phyloP scores from a whole-genome alignment of 768 basidiomycete species.

The Termitomyces eurrhizus region DNA sequence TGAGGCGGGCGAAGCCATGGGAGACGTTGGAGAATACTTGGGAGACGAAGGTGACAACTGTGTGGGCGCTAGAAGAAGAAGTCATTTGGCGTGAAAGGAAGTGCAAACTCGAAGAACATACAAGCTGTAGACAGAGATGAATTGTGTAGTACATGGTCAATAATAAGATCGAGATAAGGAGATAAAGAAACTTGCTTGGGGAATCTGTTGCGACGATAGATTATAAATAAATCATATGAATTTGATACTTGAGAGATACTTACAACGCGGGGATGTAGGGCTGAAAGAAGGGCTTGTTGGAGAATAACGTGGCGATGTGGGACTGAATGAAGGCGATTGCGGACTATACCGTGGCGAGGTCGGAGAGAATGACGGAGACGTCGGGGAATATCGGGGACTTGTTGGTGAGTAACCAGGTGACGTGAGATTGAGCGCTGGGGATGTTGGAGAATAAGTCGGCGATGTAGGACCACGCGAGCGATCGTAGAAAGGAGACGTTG shows the following conservation, averaged over 20 bases:
- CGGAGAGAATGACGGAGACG: conserved; percentile 81
- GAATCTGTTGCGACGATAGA: conserved; percentile 50
- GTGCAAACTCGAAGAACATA: conserved; percentile 29
- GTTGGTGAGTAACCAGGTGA: conserved; percentile 85
- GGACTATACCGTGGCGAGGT: conserved; percentile 85
- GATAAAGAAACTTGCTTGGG: conserved; percentile 55
- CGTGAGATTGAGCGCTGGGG: conserved; percentile 76
- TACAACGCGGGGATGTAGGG: conserved; percentile 89
- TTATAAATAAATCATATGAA: conserved; percentile 16
- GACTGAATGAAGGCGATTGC: conserved; percentile 86
- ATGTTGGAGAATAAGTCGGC: conserved; percentile 86
- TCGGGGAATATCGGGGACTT: conserved; percentile 83
- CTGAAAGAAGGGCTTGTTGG: conserved; percentile 91
- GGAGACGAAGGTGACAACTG: conserved; percentile 89
- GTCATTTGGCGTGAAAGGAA: conserved; percentile 8
- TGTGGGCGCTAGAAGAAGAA: conserved; percentile 54
- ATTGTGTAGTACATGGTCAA: conserved; percentile 19
- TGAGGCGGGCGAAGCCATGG: conserved; percentile 83
- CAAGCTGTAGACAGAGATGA: conserved; percentile 44
- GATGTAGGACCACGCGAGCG: conserved; percentile 61
- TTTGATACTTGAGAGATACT: conserved; percentile 25
- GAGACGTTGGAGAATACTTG: conserved; percentile 91
- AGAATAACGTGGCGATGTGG: conserved; percentile 86
- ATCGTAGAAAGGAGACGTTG: conserved; percentile 81
- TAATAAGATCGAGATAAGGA: conserved; percentile 5